Percentiles rank a stretch among this genome's conserved stretches.
Evolutionary conservation across 257 asterid genomes (phyloP).

Genomic region (Craterostigma plantagineum): DNA sequence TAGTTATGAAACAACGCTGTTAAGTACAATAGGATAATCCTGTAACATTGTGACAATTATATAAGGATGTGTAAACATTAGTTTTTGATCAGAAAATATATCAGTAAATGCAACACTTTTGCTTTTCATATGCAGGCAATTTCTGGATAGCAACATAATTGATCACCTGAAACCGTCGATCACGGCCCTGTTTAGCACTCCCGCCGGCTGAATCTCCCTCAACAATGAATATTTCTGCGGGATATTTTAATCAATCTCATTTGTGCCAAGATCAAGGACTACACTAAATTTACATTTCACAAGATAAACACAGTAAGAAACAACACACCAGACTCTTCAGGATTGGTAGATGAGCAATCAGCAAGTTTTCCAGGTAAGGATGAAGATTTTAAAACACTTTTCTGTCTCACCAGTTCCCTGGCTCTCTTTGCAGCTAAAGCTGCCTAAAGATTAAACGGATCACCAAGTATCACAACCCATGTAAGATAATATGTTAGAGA

Average conservation of each 20-base stretch:
- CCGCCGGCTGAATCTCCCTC: constrained; percentile 99
- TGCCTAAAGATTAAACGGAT: constrained; percentile 34
- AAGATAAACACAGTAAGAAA: constrained; percentile 1
- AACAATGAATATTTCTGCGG: constrained; percentile 90
- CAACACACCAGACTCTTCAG: constrained; percentile 61
- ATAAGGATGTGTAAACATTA: too few species aligned
- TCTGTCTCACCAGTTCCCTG: constrained; percentile 86
- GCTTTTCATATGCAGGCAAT: too few species aligned
- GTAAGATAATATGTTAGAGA: not conserved
- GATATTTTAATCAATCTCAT: not conserved
- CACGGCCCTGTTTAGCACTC: constrained; percentile 99
- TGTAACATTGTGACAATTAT: not conserved
- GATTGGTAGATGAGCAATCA: constrained; percentile 87
- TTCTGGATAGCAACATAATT: not conserved
- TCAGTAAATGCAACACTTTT: not conserved
- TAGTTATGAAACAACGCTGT: not conserved
- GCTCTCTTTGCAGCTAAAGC: constrained; percentile 97
- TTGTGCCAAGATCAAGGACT: not conserved
- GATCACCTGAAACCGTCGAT: constrained; percentile 91
- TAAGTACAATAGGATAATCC: not conserved
- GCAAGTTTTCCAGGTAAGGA: constrained; percentile 99
- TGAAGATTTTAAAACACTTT: constrained; percentile 69
- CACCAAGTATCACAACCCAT: not conserved
- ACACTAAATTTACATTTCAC: not conserved
- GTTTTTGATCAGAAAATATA: too few species aligned